Conservation (phyloP, 306 rosid species). For the Sicyos edulis region DNA sequence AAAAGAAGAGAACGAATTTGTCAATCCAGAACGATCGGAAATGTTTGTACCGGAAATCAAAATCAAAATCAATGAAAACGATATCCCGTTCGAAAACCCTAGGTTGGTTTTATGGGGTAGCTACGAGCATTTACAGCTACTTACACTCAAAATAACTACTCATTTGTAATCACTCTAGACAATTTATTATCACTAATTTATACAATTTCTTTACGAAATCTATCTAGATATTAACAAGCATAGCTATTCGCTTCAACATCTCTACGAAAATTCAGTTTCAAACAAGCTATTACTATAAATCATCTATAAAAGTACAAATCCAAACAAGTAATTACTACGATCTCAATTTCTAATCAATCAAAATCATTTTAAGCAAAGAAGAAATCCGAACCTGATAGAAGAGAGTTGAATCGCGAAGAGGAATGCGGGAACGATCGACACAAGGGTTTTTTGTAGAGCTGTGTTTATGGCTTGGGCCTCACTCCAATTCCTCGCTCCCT, state of each 20-base stretch:
- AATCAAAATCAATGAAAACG: not conserved
- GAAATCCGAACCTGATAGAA: conserved; percentile 11
- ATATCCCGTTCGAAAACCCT: not conserved
- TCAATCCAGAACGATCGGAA: not conserved
- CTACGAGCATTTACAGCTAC: too few relatives aligned
- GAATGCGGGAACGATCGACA: not conserved
- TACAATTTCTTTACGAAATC: too few relatives aligned
- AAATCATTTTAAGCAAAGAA: not conserved
- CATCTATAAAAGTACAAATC: too few relatives aligned
- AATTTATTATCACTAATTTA: too few relatives aligned
- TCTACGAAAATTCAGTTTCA: too few relatives aligned
- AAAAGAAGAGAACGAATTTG: not conserved
- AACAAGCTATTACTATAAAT: too few relatives aligned
- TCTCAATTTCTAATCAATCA: too few relatives aligned
- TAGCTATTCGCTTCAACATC: too few relatives aligned
- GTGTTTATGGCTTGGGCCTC: conserved; percentile 23
- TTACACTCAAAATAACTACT: too few relatives aligned
- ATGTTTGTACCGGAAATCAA: not conserved
- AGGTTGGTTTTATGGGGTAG: not conserved
- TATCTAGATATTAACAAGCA: too few relatives aligned
- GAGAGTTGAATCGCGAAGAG: conserved; percentile 17
- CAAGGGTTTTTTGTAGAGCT: not conserved
- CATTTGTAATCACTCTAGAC: too few relatives aligned
- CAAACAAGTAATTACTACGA: too few relatives aligned
- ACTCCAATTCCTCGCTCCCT: conserved; percentile 14